Base-by-base conservation (phyloP, 495 filamentous ascomycete genomes). In the Corynascus novoguineensis region DNA sequence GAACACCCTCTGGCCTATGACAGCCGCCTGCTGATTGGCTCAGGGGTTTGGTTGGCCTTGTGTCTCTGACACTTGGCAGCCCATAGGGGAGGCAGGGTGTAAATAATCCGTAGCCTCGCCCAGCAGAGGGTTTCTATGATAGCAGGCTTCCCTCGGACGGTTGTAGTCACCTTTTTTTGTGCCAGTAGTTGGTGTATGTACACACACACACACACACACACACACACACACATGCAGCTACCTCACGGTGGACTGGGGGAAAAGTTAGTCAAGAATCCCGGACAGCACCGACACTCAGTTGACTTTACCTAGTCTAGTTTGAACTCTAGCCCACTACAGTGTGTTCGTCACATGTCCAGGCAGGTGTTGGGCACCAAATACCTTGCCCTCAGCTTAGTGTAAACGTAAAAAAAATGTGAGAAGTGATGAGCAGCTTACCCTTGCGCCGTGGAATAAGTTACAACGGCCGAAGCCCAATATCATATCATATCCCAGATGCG, bases 401-500 rank as follows among this genome's bases (percentile, higher is more conserved):
- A 17, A 28, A 1, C 9, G 34, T 21, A 32, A 34, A 35, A 42
- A 44, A 38, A 15, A 17, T 1, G 37, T 22, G 27, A 50, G 46
- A 28, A 45, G 46, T 50, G 54, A 50, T n/a, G n/a, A 50, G 46
- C 34, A 32, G 22, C 44, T 57, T 38, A 27, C 24, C 1, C 12
- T 44, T 27, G 11, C 35, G 12, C 22, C 24, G 25, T 3, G 15
- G n/a, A 21, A 3, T 4, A 8, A 45, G 27, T 12, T 22, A 29
- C 24, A 35, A 29, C 31, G 24, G 45, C 21, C 27, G 32, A 12
- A 17, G 3, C 35, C 17, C 19, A 12, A 37, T 32, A 53, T 48
- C 41, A 58, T 58, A 49, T 32, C 49, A 42, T 49, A 34, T 25
- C 34, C 21, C 50, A n/a, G 6, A 40, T 59, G 57, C 50, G 47